A percentile compares a stretch with the other conserved stretches of the same genome.
These are phyloP conservation scores for Plasmopara viticola DNA, from an alignment of 352 stramenopile species.

Conservation along the genomic window DNA sequence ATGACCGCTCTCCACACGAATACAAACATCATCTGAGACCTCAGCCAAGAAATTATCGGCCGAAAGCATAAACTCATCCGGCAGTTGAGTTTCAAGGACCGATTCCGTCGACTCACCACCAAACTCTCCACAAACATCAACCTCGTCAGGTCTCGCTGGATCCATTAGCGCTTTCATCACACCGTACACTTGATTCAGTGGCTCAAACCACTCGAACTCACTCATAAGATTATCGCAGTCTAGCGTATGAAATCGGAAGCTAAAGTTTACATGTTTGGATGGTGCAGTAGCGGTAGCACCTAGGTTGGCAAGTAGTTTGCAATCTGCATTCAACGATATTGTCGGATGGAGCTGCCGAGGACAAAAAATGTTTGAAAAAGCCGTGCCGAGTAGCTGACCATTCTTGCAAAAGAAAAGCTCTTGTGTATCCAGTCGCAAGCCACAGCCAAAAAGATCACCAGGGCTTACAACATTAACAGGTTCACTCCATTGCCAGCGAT, in stretches of 20 bases:
- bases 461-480: slow-evolving; percentile 29
- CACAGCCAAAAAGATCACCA: slow-evolving; percentile 75
- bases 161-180: slow-evolving; percentile 81
- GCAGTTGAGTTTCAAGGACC: slow-evolving; percentile 22
- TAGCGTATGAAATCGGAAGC: slow-evolving; percentile 74
- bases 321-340: slow-evolving; percentile 67
- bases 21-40: slow-evolving; percentile 79
- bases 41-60: slow-evolving; percentile 84
- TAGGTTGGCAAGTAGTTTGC: slow-evolving; percentile 74
- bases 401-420: slow-evolving; percentile 87
- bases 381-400: slow-evolving; percentile 63
- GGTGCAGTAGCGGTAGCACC: slow-evolving; percentile 30
- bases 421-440: slow-evolving; percentile 68
- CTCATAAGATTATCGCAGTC: slow-evolving; percentile 83
- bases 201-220: slow-evolving; percentile 85
- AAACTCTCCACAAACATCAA: slow-evolving; percentile 1
- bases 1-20: slow-evolving; percentile 68
- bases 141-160: slow-evolving; percentile 20
- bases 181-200: slow-evolving; percentile 77
- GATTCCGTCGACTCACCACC: background rate
- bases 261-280: slow-evolving; percentile 47
- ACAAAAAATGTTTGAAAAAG: slow-evolving; percentile 64
- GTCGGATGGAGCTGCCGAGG: slow-evolving; percentile 56
- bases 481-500: slow-evolving; percentile 75
- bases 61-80: slow-evolving; percentile 84